Evolutionary conservation across 805 yeast genomes (phyloP), one percentile per base, ranked within the genome.

Genomic region (Pichia cabralensis): DNA sequence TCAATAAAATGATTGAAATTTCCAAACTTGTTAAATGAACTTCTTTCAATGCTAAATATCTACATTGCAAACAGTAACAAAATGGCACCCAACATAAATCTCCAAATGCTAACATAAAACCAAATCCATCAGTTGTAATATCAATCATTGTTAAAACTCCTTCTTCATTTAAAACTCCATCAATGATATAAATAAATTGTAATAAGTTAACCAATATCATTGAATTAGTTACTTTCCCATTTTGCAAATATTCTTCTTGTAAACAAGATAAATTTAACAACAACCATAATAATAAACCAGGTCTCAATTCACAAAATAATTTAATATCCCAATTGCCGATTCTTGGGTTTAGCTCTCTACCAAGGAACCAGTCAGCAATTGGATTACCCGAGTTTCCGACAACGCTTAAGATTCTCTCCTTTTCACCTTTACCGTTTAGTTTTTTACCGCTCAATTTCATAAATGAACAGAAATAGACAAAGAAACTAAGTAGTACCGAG

Each of bases 71-170:
- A 8, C 86, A 70, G 56, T 92, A 92, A 2, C 94, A 71, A 65
- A 89, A 89, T 22, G 98, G 98, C 16, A 92, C 85, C 64, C 92
- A 70, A 3, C 92, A 76, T 48, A 92, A 67, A 54, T 92, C 98
- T 20, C 98, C 98, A 62, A 89, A 88, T 3, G 86, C 76, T 34
- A 92, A 65, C 98, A 92, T 92, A 60, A 79, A 88, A 1, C 98
- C 98, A 55, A 92, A 85, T 0, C 98, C 98, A 60, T 92, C 98
- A 9, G 95, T 83, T 6, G 94, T 81, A 32, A 88, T 76, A 56
- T 92, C 98, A 71, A 92, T 89, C 96, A 92, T 92, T 6, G 92
- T 76, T 39, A 92, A 63, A 10, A 78, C 71, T 6, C 96, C 96
- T 50, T 76, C 83, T 56, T 92, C 97, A 55, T 86, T 85, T 45